These are phyloP conservation scores for Entomortierella lignicola DNA, from an alignment of 192 early-diverging fungal genomes.

Conservation along the genomic window DNA sequence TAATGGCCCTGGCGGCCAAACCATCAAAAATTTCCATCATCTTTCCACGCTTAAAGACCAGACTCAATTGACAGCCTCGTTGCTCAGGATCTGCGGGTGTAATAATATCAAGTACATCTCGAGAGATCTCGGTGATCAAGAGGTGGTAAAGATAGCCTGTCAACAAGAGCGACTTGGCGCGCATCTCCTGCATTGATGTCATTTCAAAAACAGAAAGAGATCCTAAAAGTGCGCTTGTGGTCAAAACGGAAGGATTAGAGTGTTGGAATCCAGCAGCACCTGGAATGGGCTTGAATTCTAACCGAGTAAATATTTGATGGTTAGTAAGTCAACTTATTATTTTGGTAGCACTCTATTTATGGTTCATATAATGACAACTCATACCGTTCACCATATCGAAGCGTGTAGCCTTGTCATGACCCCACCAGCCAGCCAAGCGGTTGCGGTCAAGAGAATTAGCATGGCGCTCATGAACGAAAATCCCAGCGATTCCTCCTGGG, in stretches of 20 bases:
- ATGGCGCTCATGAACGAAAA: conserved; percentile 91
- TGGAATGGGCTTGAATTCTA: conserved; percentile 77
- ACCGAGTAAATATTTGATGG: not conserved
- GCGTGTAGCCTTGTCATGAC: conserved; percentile 81
- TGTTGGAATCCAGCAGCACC: conserved; percentile 89
- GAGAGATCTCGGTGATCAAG: conserved; percentile 57
- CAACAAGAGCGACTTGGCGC: conserved; percentile 79
- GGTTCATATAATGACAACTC: not conserved
- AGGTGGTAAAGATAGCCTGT: conserved; percentile 89
- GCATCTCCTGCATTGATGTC: conserved; percentile 76
- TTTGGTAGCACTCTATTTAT: not conserved
- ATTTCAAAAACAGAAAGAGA: conserved; percentile 83
- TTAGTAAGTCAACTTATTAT: not conserved
- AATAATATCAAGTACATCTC: conserved; percentile 67
- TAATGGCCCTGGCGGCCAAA: conserved; percentile 71
- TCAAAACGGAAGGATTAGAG: conserved; percentile 89
- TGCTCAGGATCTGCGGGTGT: conserved; percentile 80
- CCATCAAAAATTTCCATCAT: conserved; percentile 74
- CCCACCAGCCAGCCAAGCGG: conserved; percentile 95
- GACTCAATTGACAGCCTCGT: conserved; percentile 90
- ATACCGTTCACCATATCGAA: conserved; percentile 88
- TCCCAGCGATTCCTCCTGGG: conserved; percentile 92
- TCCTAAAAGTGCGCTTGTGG: conserved; percentile 77
- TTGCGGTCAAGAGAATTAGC: conserved; percentile 62
- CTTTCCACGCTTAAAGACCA: conserved; percentile 65